Evolutionary conservation across 2,329 filamentous ascomycete genomes (phyloP), one percentile per base, ranked within the genome.

Genomic region (Nannizziopsis barbatae): DNA sequence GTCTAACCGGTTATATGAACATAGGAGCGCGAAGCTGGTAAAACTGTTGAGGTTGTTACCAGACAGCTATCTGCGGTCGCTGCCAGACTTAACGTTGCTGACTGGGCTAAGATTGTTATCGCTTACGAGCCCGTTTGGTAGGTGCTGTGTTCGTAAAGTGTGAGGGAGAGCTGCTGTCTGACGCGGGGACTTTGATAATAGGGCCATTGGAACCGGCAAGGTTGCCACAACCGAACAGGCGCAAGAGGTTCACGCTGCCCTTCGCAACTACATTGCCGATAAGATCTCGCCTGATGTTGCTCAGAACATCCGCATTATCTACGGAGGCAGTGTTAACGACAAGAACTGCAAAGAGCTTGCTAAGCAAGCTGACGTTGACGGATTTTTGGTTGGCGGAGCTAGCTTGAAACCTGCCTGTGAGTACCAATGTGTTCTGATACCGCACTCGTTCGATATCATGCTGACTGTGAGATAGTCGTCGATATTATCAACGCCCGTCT

Each of bases 81-180:
- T 49, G 82, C 88, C 67, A 70, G 73, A 61, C 64, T 74, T 53
- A 64, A 59, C 57, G 75, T 84, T 74, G 73, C 79, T 61, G 86
- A 95, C 74, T 98, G 92, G 92, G 79, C 75, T 63, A 92, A 92
- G 75, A 79, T 98, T 56, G 92, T 98, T 66, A 79, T 98, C 62
- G 92, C 92, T 63, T 98, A 98, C 72, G 92, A 98, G 79, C 92
- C 92, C 63, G 93, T 98, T 76, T 98, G 92, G 90, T 88, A 80
- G 45, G 17, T 18, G 15, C 39, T 49, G 42, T 12, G 45, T 47
- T 11, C 22, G 27, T 9, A 15, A 3, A 31, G 14, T 5, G 11
- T 30, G 14, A 35, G 14, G 44, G 5, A 7, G 10, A 12, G 33
- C 30, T n/a, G n/a, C 11, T 4, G n/a, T 5, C 38, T 52, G 42